Evolutionary conservation across 2,329 filamentous ascomycete genomes (phyloP), one percentile per base, ranked within the genome.

Genomic region (Paecilomyces fulvus): DNA sequence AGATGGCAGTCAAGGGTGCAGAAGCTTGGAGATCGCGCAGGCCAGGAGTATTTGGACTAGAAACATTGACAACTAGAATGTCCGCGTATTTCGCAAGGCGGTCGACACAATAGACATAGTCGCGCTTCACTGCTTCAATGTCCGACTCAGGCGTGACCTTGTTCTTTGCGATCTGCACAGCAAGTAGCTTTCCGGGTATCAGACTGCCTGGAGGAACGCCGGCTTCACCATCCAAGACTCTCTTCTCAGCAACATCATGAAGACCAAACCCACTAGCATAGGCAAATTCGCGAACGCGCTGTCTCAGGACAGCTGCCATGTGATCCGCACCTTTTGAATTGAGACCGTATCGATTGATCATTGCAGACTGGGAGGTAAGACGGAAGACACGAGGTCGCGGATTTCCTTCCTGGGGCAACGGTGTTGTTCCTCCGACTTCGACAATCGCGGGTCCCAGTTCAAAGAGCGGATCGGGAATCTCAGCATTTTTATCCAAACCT

Each of bases 31-130:
- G 78, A 56, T 90, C 88, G 23, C 94, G 84, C 52, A 97, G 80
- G 0, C 94, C 92, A 0, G 92, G 92, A 0, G 92, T 97, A 75
- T 99, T 99, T 23, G 94, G 94, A 64, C 89, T 95, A 67, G 91
- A 96, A 52, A 99, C 94, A 66, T 99, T 99, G 67, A 99, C 94
- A 7, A 97, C 92, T n/a, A 99, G 77, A 33, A 99, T 88, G 67
- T 99, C 94, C 10, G 94, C 91, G 69, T 96, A 99, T 53, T 82
- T 87, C 3, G 88, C 94, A 37, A 99, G 77, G 50, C 86, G 81
- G 55, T 88, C 80, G 3, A 96, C 92, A 65, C 92, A 96, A 72
- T 88, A 89, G n/a, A 94, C 88, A 69, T 97, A 96, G 64, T 87
- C 83, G 23, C 82, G 80, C 53, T 81, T 84, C 14, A 97, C 87